A percentile compares a stretch with the other conserved stretches of the same genome.
phyloP scores from a whole-genome alignment of 2,329 filamentous ascomycete genomes.

The Ceratocystis alfenasii region DNA sequence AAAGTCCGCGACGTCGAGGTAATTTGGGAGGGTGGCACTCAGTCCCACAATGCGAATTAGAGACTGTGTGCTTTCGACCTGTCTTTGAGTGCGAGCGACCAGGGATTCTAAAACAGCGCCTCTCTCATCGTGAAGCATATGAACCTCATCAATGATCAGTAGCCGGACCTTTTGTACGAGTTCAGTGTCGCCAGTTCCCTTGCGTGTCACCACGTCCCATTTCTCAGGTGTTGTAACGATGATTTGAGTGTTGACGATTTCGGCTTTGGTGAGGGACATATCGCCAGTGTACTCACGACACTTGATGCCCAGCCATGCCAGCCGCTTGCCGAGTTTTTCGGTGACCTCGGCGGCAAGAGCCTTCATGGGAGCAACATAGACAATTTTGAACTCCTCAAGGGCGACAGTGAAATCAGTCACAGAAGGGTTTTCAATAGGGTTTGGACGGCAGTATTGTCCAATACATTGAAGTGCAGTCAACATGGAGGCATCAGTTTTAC shows the following conservation, averaged over 20 bases:
- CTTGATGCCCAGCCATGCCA: conserved; percentile 86
- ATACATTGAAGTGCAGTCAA: conserved; percentile 86
- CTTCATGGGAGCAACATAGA: conserved; percentile 99
- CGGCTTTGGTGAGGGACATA: conserved; percentile 95
- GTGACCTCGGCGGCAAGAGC: conserved; percentile 93
- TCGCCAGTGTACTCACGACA: conserved; percentile 93
- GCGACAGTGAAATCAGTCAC: conserved; percentile 72
- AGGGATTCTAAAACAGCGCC: conserved; percentile 92
- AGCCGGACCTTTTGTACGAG: conserved; percentile 93
- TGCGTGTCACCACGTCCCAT: conserved; percentile 96
- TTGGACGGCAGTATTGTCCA: conserved; percentile 71
- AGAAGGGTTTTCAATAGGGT: conserved; percentile 59
- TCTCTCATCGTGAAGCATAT: conserved; percentile 97
- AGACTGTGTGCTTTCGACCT: conserved; percentile 96
- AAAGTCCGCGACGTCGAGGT: conserved; percentile 92
- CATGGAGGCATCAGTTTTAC: conserved; percentile 98
- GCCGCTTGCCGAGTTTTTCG: conserved; percentile 78
- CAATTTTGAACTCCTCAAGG: conserved; percentile 86
- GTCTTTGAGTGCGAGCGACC: conserved; percentile 84
- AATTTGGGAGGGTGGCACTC: conserved; percentile 92
- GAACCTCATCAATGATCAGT: conserved; percentile 95
- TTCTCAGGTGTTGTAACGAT: conserved; percentile 98
- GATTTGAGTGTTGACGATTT: conserved; percentile 92
- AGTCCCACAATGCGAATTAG: conserved; percentile 92
- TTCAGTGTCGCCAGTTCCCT: conserved; percentile 93